These are phyloP conservation scores for Eucalyptus globulus DNA, from an alignment of 345 rosid species.

Conservation along the genomic window DNA sequence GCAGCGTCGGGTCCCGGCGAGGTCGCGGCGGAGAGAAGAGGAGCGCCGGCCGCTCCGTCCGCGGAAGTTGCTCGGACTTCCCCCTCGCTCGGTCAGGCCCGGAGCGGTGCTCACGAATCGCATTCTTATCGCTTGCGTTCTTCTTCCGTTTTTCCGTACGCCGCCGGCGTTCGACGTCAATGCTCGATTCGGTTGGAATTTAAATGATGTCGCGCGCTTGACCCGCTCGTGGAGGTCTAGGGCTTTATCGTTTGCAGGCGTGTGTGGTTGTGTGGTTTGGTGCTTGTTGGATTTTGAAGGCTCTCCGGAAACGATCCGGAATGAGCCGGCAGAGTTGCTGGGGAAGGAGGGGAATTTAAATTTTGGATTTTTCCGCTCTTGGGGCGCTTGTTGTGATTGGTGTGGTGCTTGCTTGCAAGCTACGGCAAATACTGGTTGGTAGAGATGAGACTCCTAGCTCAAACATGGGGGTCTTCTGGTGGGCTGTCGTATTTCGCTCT, in stretches of 20 bases:
- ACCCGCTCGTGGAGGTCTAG: background rate
- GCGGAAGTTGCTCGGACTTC: slow-evolving; percentile 73
- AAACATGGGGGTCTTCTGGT: slow-evolving; percentile 76
- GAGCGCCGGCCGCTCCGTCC: slow-evolving; percentile 83
- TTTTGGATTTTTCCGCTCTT: background rate
- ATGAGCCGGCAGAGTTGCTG: background rate
- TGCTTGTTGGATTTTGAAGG: background rate
- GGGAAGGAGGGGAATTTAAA: background rate
- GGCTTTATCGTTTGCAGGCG: background rate
- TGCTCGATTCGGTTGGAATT: background rate
- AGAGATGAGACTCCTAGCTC: slow-evolving; percentile 31
- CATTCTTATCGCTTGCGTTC: background rate
- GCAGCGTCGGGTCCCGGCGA: background rate
- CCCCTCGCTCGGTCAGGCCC: slow-evolving; percentile 63
- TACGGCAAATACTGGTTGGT: slow-evolving; percentile 30
- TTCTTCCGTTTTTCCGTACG: background rate
- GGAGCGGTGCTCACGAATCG: slow-evolving; percentile 48
- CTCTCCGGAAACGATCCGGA: background rate
- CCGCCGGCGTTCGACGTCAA: background rate
- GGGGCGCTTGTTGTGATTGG: background rate
- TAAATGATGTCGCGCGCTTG: background rate
- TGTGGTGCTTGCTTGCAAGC: slow-evolving; percentile 24
- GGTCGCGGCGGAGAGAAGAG: slow-evolving; percentile 62
- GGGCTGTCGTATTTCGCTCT: background rate
- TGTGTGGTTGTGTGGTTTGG: background rate